Conservation (phyloP, 1,284 basidiomycete species). For the Trametes versicolor region DNA sequence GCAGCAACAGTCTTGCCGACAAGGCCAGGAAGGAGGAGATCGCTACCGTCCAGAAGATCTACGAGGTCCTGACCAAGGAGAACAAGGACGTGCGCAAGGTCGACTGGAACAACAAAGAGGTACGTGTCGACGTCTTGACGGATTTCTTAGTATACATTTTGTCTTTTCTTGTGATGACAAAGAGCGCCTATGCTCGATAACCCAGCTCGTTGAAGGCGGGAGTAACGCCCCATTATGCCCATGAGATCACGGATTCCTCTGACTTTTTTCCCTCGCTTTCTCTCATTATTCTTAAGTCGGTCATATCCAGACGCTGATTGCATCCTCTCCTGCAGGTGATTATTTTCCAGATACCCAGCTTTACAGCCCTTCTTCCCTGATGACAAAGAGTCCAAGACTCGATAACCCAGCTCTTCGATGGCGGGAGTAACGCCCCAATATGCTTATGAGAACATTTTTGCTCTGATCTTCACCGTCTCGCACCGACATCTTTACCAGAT, state of each 20-base stretch:
- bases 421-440: conserved; percentile 64
- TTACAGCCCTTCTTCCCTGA: conserved; percentile 47
- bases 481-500: not conserved
- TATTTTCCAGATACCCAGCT: conserved; percentile 6
- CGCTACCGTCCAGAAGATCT: conserved; percentile 87
- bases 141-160: not conserved
- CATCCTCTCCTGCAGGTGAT: conserved; percentile 31
- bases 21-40: conserved; percentile 98
- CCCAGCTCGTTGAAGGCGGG: conserved; percentile 51
- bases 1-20: conserved; percentile 88
- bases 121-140: conserved; percentile 49
- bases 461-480: conserved; percentile 49
- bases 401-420: conserved; percentile 68
- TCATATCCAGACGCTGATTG: conserved; percentile 17
- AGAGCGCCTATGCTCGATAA: conserved; percentile 48
- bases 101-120: conserved; percentile 98
- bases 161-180: conserved; percentile 44
- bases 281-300: conserved; percentile 31
- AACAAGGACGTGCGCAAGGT: conserved; percentile 94
- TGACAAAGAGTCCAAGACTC: conserved; percentile 73
- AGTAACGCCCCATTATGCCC: conserved; percentile 73
- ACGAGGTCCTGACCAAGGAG: conserved; percentile 84
- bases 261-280: conserved; percentile 53
- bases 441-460: conserved; percentile 51
- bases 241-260: conserved; percentile 66